A percentile compares a stretch with the other conserved stretches of the same genome.
phyloP scores from a whole-genome alignment of 2,329 filamentous ascomycete species.

The Fonsecaea pugnacius region DNA sequence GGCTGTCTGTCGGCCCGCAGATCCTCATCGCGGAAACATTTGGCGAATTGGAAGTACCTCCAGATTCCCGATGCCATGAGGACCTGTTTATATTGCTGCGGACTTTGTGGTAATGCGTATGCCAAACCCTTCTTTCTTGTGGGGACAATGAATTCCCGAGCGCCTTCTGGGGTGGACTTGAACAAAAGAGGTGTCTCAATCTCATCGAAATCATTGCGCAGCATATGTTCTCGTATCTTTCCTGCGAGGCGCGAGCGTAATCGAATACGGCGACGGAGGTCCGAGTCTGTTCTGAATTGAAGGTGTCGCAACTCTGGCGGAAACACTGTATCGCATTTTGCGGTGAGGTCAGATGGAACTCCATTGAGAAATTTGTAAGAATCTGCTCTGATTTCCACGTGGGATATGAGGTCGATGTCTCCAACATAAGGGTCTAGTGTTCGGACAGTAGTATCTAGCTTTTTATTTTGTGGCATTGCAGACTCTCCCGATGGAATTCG shows the following conservation, averaged over 20 bases:
- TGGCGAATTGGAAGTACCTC: constrained; percentile 89
- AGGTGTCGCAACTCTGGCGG: constrained; percentile 76
- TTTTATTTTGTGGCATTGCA: constrained; percentile 38
- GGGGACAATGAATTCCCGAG: constrained; percentile 90
- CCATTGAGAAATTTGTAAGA: constrained; percentile 70
- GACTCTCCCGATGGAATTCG: background rate
- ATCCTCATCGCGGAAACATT: constrained; percentile 95
- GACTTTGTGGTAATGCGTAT: constrained; percentile 93
- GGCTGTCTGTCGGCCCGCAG: constrained; percentile 89
- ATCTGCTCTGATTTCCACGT: constrained; percentile 65
- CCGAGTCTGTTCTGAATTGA: constrained; percentile 75
- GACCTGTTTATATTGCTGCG: constrained; percentile 98
- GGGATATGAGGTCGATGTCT: constrained; percentile 35
- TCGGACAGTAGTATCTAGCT: constrained; percentile 21
- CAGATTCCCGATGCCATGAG: constrained; percentile 87
- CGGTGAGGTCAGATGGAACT: constrained; percentile 75
- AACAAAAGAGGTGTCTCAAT: constrained; percentile 93
- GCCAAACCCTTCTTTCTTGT: constrained; percentile 75
- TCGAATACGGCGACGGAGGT: constrained; percentile 68
- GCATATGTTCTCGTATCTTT: constrained; percentile 60
- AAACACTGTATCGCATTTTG: constrained; percentile 75
- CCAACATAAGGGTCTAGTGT: constrained; percentile 35
- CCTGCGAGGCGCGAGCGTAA: constrained; percentile 68
- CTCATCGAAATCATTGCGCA: constrained; percentile 68
- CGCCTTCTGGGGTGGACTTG: constrained; percentile 96